Evolutionary conservation across 768 basidiomycete species (phyloP), one percentile per base, ranked within the genome.

Genomic region (Tricholoma furcatifolium): DNA sequence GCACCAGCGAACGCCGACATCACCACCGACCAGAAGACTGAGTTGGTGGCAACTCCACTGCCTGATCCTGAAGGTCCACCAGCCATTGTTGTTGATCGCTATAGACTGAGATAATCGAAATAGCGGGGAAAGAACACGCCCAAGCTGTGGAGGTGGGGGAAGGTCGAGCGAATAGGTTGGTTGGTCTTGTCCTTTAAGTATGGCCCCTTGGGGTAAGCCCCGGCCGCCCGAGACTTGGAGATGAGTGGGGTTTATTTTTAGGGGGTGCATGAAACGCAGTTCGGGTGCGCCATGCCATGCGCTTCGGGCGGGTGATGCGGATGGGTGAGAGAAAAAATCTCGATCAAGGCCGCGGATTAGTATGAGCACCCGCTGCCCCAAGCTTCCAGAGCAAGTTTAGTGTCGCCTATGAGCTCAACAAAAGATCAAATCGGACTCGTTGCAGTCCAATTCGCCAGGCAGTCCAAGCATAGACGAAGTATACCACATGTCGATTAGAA

Each of bases 1-100:
- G 11, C 43, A 71, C 70, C 70, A 12, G 70, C 69, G 51, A 73
- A 73, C 30, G 72, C 72, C 24, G 70, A 71, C 70, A 73, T 69
- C 15, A 73, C 49, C 7, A 72, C 58, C 2, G 70, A 59, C 72
- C 72, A 73, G 45, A 65, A 60, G 18, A 69, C 24, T 8, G 68
- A 70, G 14, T 60, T 50, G 18, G 65, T 61, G 8, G 60, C 56
- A 2, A 73, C 56, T 14, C 72, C 72, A 23, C 52, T 60, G 42
- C 67, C 66, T 15, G 61, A 53, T 54, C 70, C 70, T 60, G 65
- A 67, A 60, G 72, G 68, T 61, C 72, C 72, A 20, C 72, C 57
- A 48, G 44, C 62, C 62, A 62, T 62, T 58, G 30, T 43, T 18
- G 21, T 35, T 18, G 39, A 43, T 43, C 30, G 41, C 38, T 55